These are phyloP conservation scores for Phytophthora pisi DNA, from an alignment of 352 stramenopile genomes.

Conservation along the genomic window DNA sequence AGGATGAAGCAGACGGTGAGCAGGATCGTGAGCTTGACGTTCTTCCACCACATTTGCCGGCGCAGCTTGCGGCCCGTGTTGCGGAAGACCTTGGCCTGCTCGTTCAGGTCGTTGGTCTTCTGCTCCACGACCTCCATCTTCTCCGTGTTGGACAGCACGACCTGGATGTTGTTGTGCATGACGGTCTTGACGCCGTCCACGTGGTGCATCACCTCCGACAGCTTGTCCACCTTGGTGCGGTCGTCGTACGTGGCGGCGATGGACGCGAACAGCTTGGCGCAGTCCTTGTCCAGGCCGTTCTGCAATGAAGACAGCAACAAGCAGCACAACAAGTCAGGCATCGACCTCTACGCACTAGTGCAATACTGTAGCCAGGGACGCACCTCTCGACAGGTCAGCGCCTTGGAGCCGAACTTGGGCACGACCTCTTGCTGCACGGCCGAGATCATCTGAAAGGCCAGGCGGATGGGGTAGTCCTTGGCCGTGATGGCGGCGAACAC, in stretches of 20 bases:
- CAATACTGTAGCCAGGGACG: background rate
- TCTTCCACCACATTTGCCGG: conserved; percentile 89
- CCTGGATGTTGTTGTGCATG: conserved; percentile 90
- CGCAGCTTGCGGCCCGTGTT: conserved; percentile 83
- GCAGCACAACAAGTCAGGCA: background rate
- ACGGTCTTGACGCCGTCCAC: conserved; percentile 83
- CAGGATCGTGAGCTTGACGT: conserved; percentile 77
- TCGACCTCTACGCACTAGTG: background rate
- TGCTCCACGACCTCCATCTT: conserved; percentile 90
- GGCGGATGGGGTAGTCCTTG: conserved; percentile 83
- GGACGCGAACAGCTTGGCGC: conserved; percentile 56
- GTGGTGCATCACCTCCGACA: conserved; percentile 84
- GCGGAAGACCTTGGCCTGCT: conserved; percentile 87
- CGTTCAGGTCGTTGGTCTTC: conserved; percentile 88
- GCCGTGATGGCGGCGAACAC: conserved; percentile 81
- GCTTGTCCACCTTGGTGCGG: conserved; percentile 87
- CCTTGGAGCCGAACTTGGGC: conserved; percentile 76
- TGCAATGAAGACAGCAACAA: conserved; percentile 20
- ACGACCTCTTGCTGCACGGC: conserved; percentile 79
- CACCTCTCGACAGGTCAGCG: conserved; percentile 80
- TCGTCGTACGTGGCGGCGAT: conserved; percentile 84
- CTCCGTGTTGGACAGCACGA: conserved; percentile 87
- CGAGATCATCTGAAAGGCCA: conserved; percentile 85
- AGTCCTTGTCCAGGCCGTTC: conserved; percentile 83
- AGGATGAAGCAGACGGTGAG: conserved; percentile 69